Conservation (phyloP, 345 rosid species). For the Populus nigra region DNA sequence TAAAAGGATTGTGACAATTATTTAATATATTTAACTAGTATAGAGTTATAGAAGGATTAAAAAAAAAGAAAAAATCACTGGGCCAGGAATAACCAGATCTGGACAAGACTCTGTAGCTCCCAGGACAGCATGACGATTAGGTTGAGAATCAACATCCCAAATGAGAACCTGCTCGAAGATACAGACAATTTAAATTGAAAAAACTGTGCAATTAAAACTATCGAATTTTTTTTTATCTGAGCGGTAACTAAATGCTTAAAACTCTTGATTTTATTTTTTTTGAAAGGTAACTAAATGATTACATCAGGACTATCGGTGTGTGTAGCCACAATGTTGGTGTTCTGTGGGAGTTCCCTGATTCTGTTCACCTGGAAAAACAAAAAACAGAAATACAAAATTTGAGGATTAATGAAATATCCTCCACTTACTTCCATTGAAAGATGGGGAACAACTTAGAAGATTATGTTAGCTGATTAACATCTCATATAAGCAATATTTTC, state of each 20-base stretch:
- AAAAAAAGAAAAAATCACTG: background rate
- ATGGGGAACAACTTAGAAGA: too few species aligned
- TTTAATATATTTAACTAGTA: background rate
- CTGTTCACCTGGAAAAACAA: conserved; percentile 53
- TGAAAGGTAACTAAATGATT: conserved; percentile 14
- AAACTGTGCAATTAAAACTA: background rate
- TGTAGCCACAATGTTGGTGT: conserved; percentile 62
- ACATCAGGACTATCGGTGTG: conserved; percentile 72
- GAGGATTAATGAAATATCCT: too few species aligned
- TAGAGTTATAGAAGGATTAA: background rate
- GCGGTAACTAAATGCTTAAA: background rate
- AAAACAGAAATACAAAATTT: conserved; percentile 1
- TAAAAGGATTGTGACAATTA: background rate
- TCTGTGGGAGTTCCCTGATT: conserved; percentile 69
- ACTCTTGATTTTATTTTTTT: background rate
- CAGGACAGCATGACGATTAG: conserved; percentile 52
- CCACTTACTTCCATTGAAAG: too few species aligned
- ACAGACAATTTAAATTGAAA: conserved; percentile 1
- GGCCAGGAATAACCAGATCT: conserved; percentile 41
- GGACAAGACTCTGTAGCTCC: conserved; percentile 53
- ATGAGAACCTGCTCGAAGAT: conserved; percentile 45
- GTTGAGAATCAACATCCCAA: conserved; percentile 68
- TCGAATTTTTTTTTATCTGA: background rate
- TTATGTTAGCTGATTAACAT: too few species aligned
- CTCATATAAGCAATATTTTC: too few species aligned